phyloP scores from a whole-genome alignment of 345 rosid species.

The Arabis alpina region DNA sequence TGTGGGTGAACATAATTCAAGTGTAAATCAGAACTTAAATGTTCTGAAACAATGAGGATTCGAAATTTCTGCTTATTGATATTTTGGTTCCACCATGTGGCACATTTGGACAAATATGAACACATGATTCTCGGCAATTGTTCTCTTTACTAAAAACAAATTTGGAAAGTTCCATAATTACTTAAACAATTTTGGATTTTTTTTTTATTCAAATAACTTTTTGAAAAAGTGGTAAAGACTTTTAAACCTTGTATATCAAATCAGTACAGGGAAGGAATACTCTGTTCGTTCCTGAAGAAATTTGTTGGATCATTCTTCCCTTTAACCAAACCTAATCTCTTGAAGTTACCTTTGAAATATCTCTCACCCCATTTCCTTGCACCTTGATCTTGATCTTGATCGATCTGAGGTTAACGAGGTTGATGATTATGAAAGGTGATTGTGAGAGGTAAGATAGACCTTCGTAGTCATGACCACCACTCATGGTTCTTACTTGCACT shows the following conservation, averaged over 20 bases:
- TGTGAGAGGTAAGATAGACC: slow-evolving; percentile 65
- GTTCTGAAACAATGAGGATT: no score
- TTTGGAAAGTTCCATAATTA: no score
- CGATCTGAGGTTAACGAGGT: slow-evolving; percentile 51
- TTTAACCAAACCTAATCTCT: slow-evolving; percentile 40
- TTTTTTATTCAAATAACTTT: no score
- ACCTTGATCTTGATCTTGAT: slow-evolving; percentile 47
- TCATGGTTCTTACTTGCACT: slow-evolving; percentile 54
- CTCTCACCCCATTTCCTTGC: slow-evolving; percentile 42
- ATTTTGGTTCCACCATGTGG: no score
- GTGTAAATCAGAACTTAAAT: no score
- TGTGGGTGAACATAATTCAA: no score
- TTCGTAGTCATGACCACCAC: slow-evolving; percentile 83
- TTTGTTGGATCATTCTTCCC: slow-evolving; percentile 40
- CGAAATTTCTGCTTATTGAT: no score
- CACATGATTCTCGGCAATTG: no score
- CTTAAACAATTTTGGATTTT: no score
- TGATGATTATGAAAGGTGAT: slow-evolving; percentile 53
- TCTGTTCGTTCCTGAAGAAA: slow-evolving; percentile 48
- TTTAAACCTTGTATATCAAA: no score
- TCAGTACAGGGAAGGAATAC: slow-evolving; percentile 45
- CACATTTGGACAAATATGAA: neutral
- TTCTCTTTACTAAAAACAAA: no score
- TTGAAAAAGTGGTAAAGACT: no score
- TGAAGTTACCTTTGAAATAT: slow-evolving; percentile 41